These are phyloP conservation scores for Lodderomyces parapsilosis DNA, from an alignment of 1,139 yeast genomes.

Conservation along the genomic window DNA sequence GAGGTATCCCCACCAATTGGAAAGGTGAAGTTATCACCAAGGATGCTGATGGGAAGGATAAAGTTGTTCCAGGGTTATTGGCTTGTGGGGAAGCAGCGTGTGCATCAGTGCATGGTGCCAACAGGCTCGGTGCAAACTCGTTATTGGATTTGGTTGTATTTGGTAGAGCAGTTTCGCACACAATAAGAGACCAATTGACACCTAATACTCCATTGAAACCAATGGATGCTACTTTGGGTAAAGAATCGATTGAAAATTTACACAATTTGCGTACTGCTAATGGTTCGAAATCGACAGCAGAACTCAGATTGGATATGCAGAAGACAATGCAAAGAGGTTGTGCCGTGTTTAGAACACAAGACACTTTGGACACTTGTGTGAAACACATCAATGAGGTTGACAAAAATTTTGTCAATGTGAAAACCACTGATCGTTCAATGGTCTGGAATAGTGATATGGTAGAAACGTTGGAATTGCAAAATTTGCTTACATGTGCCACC, in stretches of 20 bases:
- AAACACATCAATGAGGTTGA: slow-evolving; percentile 74
- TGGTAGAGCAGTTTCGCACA: slow-evolving; percentile 97
- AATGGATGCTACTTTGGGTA: slow-evolving; percentile 81
- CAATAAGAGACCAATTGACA: slow-evolving; percentile 76
- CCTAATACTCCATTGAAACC: slow-evolving; percentile 84
- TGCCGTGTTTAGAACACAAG: slow-evolving; percentile 95
- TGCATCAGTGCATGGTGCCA: slow-evolving; percentile 99
- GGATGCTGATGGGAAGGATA: slow-evolving; percentile 86
- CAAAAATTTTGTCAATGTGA: slow-evolving; percentile 61
- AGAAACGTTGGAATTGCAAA: slow-evolving; percentile 93
- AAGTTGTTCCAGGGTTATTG: slow-evolving; percentile 85
- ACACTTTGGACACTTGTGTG: slow-evolving; percentile 89
- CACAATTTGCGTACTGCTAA: slow-evolving; percentile 82
- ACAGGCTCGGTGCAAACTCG: slow-evolving; percentile 98
- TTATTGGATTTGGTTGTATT: slow-evolving; percentile 93
- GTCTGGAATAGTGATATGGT: slow-evolving; percentile 98
- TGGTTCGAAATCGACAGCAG: slow-evolving; percentile 82
- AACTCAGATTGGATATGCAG: slow-evolving; percentile 90
- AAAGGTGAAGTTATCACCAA: slow-evolving; percentile 89
- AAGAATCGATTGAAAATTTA: slow-evolving; percentile 85
- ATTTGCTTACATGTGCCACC: slow-evolving; percentile 93
- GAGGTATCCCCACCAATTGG: slow-evolving; percentile 98
- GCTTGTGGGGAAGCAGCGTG: slow-evolving; percentile 99
- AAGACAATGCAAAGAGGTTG: slow-evolving; percentile 94
- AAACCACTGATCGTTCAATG: slow-evolving; percentile 94